Conservation (phyloP, 2,329 filamentous ascomycete genomes). For the Pseudogymnoascus sp. region DNA sequence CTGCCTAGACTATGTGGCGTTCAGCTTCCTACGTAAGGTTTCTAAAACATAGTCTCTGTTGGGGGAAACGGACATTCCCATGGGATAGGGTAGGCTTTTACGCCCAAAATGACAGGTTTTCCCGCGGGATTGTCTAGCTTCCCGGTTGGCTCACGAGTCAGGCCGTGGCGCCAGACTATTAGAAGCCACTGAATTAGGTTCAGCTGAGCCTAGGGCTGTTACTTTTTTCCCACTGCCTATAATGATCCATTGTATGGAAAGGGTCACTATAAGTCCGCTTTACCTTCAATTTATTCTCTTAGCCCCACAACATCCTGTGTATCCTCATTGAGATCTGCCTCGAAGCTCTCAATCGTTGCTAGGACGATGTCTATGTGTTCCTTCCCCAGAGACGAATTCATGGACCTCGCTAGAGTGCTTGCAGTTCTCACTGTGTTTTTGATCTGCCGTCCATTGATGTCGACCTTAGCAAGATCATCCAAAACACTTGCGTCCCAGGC, state of each 20-base stretch:
- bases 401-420: neutral
- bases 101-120: too few relatives aligned
- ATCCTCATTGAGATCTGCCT: conserved; percentile 9
- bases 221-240: too few relatives aligned
- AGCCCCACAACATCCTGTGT: conserved; percentile 9
- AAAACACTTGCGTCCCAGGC: neutral
- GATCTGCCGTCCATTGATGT: conserved; percentile 3
- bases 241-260: neutral
- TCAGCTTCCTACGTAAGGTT: too few relatives aligned
- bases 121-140: too few relatives aligned
- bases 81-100: too few relatives aligned
- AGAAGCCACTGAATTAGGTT: too few relatives aligned
- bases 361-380: conserved; percentile 7
- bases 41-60: too few relatives aligned
- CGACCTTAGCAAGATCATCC: neutral
- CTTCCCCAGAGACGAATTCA: neutral
- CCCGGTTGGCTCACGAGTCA: too few relatives aligned
- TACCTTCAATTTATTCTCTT: neutral
- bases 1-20: too few relatives aligned
- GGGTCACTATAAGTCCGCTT: neutral
- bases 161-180: too few relatives aligned
- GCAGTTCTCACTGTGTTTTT: neutral
- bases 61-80: too few relatives aligned
- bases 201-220: too few relatives aligned
- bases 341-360: conserved; percentile 9